phyloP scores from a whole-genome alignment of 352 stramenopile species.

The Phytophthora multivora region DNA sequence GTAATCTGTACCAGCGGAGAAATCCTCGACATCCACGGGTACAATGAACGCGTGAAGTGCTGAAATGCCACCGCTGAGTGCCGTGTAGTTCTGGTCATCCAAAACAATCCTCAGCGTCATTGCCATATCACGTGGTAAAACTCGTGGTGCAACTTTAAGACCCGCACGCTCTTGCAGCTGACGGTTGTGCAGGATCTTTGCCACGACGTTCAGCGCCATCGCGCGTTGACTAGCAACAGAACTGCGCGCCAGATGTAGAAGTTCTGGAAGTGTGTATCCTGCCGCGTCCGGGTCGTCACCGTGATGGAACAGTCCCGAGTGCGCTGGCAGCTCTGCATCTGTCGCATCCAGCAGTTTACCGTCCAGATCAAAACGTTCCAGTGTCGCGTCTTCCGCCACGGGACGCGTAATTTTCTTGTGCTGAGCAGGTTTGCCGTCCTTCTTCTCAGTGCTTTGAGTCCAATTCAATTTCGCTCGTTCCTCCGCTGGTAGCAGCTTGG shows the following conservation, averaged over 20 bases:
- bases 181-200: slow-evolving; percentile 62
- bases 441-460: slow-evolving; percentile 47
- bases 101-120: slow-evolving; percentile 59
- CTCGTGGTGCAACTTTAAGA: slow-evolving; percentile 25
- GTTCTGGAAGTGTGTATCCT: slow-evolving; percentile 76
- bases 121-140: slow-evolving; percentile 50
- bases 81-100: slow-evolving; percentile 74
- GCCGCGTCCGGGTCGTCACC: slow-evolving; percentile 71
- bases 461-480: slow-evolving; percentile 81
- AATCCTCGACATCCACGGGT: slow-evolving; percentile 17
- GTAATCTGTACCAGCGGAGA: background rate
- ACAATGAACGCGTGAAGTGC: slow-evolving; percentile 66
- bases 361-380: slow-evolving; percentile 76
- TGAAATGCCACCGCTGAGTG: slow-evolving; percentile 45
- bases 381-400: slow-evolving; percentile 32
- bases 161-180: slow-evolving; percentile 25
- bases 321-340: slow-evolving; percentile 30
- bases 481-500: slow-evolving; percentile 55
- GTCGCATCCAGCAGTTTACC: slow-evolving; percentile 39
- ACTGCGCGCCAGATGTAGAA: slow-evolving; percentile 73
- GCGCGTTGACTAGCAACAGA: slow-evolving; percentile 74
- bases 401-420: slow-evolving; percentile 17
- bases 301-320: slow-evolving; percentile 84
- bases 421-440: slow-evolving; percentile 9
- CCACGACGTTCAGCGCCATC: slow-evolving; percentile 64